phyloP scores from a whole-genome alignment of 1,139 yeast species.

The Saccharomyces hybrid region DNA sequence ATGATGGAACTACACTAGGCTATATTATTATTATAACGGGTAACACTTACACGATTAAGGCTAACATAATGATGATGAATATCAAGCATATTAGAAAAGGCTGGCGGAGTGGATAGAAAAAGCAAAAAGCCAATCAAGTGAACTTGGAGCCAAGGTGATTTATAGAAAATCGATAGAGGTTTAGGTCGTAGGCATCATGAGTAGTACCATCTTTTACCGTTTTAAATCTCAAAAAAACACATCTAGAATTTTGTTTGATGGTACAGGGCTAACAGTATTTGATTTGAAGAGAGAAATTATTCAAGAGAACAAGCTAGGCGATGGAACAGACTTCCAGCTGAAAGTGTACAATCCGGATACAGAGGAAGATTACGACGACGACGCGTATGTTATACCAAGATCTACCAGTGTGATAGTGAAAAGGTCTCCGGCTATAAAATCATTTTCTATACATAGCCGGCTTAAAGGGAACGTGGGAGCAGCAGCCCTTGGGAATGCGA shows the following conservation, averaged over 20 bases:
- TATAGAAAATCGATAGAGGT: neutral
- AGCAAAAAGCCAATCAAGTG: neutral
- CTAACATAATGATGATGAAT: neutral
- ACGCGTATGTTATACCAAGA: slow-evolving; percentile 72
- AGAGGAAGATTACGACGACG: slow-evolving; percentile 80
- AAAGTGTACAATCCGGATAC: slow-evolving; percentile 69
- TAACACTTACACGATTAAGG: neutral
- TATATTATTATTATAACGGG: neutral
- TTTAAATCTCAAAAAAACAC: slow-evolving; percentile 80
- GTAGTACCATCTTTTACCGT: slow-evolving; percentile 81
- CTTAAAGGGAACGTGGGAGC: slow-evolving; percentile 47
- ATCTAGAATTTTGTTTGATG: slow-evolving; percentile 80
- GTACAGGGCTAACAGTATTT: slow-evolving; percentile 91
- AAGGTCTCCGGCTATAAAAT: slow-evolving; percentile 62
- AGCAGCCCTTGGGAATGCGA: slow-evolving; percentile 65
- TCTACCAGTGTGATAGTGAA: slow-evolving; percentile 78
- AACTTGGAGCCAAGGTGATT: neutral
- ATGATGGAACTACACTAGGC: neutral
- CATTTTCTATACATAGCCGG: slow-evolving; percentile 13
- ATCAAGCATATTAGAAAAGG: neutral
- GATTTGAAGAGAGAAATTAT: slow-evolving; percentile 89
- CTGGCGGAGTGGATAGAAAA: neutral
- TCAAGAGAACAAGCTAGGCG: slow-evolving; percentile 68
- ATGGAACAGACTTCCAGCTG: slow-evolving; percentile 78
- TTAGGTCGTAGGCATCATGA: slow-evolving; percentile 42